These are phyloP conservation scores for Phanerodontia chrysosporium DNA, from an alignment of 768 basidiomycete genomes.

Conservation along the genomic window DNA sequence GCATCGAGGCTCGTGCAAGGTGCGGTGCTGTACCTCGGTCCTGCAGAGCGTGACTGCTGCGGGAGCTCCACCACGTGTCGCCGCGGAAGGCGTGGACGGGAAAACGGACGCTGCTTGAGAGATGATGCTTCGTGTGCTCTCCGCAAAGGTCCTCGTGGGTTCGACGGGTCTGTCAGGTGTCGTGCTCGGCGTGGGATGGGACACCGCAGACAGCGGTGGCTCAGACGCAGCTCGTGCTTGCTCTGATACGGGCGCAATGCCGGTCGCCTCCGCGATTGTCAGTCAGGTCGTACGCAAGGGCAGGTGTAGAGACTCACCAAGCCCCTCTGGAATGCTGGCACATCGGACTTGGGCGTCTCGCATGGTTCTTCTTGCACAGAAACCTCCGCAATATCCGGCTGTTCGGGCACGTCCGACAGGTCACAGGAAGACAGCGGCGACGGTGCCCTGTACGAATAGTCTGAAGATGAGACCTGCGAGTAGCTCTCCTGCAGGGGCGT, in stretches of 20 bases:
- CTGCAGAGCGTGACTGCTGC: not conserved
- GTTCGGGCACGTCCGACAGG: not conserved
- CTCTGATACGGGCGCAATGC: not conserved
- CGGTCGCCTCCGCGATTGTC: not conserved
- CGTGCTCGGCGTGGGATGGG: no score
- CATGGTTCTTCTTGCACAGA: not conserved
- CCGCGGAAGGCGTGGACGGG: not conserved
- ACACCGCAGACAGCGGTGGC: not conserved
- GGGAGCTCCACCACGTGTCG: not conserved
- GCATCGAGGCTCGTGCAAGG: not conserved
- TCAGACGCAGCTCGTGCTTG: not conserved
- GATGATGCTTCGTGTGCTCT: not conserved
- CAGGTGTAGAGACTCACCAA: not conserved
- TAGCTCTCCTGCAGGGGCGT: not conserved
- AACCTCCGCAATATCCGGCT: not conserved
- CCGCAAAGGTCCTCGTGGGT: not conserved
- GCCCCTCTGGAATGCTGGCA: not conserved
- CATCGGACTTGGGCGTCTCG: not conserved
- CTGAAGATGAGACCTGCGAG: not conserved
- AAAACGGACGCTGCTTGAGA: not conserved
- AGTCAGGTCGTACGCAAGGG: not conserved
- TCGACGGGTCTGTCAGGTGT: not conserved
- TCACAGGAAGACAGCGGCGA: not conserved
- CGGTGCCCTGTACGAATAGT: not conserved
- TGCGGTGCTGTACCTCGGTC: not conserved